These are phyloP conservation scores for Xylariaceae sp. DNA, from an alignment of 2,329 filamentous ascomycete genomes.

Conservation along the genomic window DNA sequence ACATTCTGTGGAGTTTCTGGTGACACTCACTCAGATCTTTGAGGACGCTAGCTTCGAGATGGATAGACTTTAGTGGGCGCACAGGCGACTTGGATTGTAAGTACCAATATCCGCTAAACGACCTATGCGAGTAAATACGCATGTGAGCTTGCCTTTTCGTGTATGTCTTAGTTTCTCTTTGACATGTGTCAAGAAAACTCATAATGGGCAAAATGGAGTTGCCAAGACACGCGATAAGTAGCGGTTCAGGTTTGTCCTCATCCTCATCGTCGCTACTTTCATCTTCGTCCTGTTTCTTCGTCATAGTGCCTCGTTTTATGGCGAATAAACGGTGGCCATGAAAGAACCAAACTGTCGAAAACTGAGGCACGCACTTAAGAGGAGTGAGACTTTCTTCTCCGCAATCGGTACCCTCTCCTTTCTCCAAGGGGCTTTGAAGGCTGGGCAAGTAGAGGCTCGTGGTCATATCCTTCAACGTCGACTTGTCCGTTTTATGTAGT, in stretches of 20 bases:
- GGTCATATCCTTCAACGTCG: not conserved
- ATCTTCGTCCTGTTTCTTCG: not conserved
- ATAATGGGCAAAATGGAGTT: slow-evolving; percentile 32
- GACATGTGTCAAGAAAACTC: slow-evolving; percentile 29
- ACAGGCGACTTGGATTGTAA: slow-evolving; percentile 33
- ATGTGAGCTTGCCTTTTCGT: slow-evolving; percentile 29
- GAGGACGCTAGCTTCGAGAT: slow-evolving; percentile 43
- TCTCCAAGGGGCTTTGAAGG: not conserved
- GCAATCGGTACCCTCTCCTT: not conserved
- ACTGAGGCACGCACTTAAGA: slow-evolving; percentile 35
- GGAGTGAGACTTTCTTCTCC: not conserved
- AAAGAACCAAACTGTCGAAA: slow-evolving; percentile 36
- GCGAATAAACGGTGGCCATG: slow-evolving; percentile 32
- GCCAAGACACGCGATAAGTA: slow-evolving; percentile 34
- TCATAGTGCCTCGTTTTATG: slow-evolving; percentile 25
- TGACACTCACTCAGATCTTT: slow-evolving; percentile 46
- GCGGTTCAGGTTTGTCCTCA: slow-evolving; percentile 5
- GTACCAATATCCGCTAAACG: slow-evolving; percentile 27
- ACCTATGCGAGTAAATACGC: not conserved
- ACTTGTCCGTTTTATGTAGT: not conserved
- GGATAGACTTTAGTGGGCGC: slow-evolving; percentile 34
- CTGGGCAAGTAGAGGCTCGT: not conserved
- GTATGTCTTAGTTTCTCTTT: slow-evolving; percentile 35
- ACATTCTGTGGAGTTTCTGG: not conserved
- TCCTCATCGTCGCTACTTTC: not conserved